phyloP scores from a whole-genome alignment of 2,329 filamentous ascomycete species.

The Fusarium sp. region DNA sequence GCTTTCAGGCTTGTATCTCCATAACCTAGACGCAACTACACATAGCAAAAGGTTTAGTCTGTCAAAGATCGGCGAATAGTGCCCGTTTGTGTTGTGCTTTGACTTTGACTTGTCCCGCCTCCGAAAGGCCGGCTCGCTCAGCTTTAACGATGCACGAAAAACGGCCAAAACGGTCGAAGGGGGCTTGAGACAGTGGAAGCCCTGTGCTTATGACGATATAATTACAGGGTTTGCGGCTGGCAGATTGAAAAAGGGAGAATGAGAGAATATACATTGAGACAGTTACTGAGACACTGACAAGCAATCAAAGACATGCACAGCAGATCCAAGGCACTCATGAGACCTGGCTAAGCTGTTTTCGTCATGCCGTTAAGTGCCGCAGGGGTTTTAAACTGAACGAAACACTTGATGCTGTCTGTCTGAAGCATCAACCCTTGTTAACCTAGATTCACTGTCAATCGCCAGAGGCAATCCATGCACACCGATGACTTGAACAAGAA shows the following conservation, averaged over 20 bases:
- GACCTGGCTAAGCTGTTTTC: constrained; percentile 1
- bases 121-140: constrained; percentile 26
- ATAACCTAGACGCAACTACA: constrained; percentile 2
- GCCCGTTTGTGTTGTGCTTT: constrained; percentile 11
- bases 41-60: constrained; percentile 5
- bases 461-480: background rate
- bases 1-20: background rate
- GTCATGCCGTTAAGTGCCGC: background rate
- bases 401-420: background rate
- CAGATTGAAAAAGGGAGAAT: background rate
- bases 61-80: constrained; percentile 20
- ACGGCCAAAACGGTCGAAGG: background rate
- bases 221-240: background rate
- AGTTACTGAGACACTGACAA: background rate
- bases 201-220: constrained; percentile 14
- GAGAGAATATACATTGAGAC: background rate
- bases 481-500: constrained; percentile 6
- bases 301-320: constrained; percentile 31
- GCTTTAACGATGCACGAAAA: constrained; percentile 9
- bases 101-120: constrained; percentile 6
- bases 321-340: constrained; percentile 20
- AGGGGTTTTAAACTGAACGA: background rate
- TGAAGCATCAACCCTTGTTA: background rate
- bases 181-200: constrained; percentile 9
- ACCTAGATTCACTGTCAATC: background rate